Base-by-base conservation (phyloP, 495 filamentous ascomycete species). In the Talaromyces proteolyticus region DNA sequence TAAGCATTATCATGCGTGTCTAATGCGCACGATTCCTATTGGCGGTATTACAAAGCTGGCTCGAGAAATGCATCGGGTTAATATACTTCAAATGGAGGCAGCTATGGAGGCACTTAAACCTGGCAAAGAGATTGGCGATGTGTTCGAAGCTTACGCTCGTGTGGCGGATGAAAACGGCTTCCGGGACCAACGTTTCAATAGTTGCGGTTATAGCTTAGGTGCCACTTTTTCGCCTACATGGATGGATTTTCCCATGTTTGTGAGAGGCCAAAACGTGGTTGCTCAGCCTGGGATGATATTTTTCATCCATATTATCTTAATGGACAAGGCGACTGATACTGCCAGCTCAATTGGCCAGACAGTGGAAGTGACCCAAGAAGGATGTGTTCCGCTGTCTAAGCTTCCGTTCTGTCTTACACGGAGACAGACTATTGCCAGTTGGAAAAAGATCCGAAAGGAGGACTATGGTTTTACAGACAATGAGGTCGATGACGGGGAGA, bases 191-290 rank as follows among this genome's bases (percentile, higher is more conserved):
- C 53, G 56, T n/a, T 58, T 61, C 37, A 61, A 56, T 34, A 43
- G 42, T 12, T 61, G 56, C 18, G 56, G 58, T 14, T 61, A 61
- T 22, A 56, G 53, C 24, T 21, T 61, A 16, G 56, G 58, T 11
- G 56, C 56, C 2, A 61, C 58, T 2, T 61, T 61, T 34, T 39
- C 56, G 0, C 58, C 58, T 14, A 61, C 56, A 1, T 61, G 56
- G 58, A 61, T 61, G 56, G 58, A 61, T 39, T 61, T 54, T 36
- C 58, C 56, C 20, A 61, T 61, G 56, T 61, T 61, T 42, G 56
- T 61, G 14, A 53, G 56, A 0, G 53, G 58, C 3, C 53, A 61
- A 44, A 44, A 56, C 7, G 56, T 61, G 1, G 44, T 61, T 8
- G 56, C 53, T 11, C 18, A 52, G 44, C 42, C 44, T 2, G 56